Evolutionary conservation across 2,329 filamentous ascomycete species (phyloP).

Genomic region (Aspergillus piperis): DNA sequence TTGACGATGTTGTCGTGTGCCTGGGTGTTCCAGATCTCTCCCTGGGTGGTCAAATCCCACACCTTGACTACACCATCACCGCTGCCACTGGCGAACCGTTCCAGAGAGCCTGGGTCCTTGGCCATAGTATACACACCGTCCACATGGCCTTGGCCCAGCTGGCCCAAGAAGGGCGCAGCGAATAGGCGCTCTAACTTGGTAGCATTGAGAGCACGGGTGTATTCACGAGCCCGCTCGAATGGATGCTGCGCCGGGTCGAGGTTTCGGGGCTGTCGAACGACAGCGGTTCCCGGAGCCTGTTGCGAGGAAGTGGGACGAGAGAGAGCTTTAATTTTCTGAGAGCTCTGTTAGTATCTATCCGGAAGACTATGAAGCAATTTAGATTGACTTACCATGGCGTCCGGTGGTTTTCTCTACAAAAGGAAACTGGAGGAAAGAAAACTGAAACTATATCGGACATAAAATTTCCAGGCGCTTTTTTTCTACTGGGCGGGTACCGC

Average conservation of each 20-base stretch:
- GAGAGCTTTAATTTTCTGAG: conserved; percentile 59
- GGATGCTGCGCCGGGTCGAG: conserved; percentile 84
- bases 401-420: conserved; percentile 4
- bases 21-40: conserved; percentile 74
- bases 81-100: conserved; percentile 77
- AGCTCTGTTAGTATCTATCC: background rate
- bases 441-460: conserved; percentile 17
- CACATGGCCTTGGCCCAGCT: conserved; percentile 87
- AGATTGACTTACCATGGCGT: conserved; percentile 35
- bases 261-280: conserved; percentile 50
- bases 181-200: conserved; percentile 95
- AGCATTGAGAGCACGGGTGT: conserved; percentile 75
- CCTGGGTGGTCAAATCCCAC: conserved; percentile 74
- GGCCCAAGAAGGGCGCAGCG: conserved; percentile 76
- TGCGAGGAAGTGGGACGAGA: conserved; percentile 49
- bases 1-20: conserved; percentile 95
- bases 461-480: conserved; percentile 29
- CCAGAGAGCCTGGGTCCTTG: conserved; percentile 73
- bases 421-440: conserved; percentile 1
- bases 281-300: conserved; percentile 50
- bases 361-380: too few relatives aligned
- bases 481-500: conserved; percentile 26
- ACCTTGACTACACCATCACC: conserved; percentile 94
- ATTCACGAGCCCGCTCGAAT: conserved; percentile 87
- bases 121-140: conserved; percentile 84